A percentile compares a stretch with the other conserved stretches of the same genome.
These are phyloP conservation scores for Saturnispora gosingensis DNA, from an alignment of 805 yeast genomes.

Conservation along the genomic window DNA sequence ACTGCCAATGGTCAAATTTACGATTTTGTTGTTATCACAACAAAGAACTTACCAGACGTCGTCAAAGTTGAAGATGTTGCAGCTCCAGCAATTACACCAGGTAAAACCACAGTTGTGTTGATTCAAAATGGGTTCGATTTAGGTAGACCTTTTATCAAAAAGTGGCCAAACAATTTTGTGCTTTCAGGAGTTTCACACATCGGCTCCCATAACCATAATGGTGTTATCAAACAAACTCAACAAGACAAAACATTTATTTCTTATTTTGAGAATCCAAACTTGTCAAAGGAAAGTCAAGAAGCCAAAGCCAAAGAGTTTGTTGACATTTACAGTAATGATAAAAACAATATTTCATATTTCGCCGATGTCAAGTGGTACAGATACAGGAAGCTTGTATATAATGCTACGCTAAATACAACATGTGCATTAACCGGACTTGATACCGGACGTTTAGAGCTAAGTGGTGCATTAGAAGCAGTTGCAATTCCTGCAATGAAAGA, in stretches of 20 bases:
- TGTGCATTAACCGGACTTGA: constrained; percentile 54
- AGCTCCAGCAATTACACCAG: constrained; percentile 39
- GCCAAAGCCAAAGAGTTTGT: constrained; percentile 36
- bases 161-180: constrained; percentile 41
- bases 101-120: constrained; percentile 41
- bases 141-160: constrained; percentile 44
- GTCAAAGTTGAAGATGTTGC: constrained; percentile 41
- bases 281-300: constrained; percentile 25
- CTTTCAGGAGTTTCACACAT: constrained; percentile 58
- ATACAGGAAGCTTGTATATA: constrained; percentile 62
- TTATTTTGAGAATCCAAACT: constrained; percentile 36
- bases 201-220: constrained; percentile 40
- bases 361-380: constrained; percentile 43
- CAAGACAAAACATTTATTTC: constrained; percentile 44
- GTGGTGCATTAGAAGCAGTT: constrained; percentile 35
- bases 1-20: constrained; percentile 32
- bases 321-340: constrained; percentile 35
- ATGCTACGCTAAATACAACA: constrained; percentile 56
- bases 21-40: constrained; percentile 50
- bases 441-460: constrained; percentile 40
- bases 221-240: constrained; percentile 38
- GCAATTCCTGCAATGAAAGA: constrained; percentile 61
- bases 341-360: constrained; percentile 33
- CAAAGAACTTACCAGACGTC: constrained; percentile 56
- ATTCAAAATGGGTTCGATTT: constrained; percentile 62